Base-by-base conservation (phyloP, 371 early-diverging fungal species). In the Zychaea mexicana region DNA sequence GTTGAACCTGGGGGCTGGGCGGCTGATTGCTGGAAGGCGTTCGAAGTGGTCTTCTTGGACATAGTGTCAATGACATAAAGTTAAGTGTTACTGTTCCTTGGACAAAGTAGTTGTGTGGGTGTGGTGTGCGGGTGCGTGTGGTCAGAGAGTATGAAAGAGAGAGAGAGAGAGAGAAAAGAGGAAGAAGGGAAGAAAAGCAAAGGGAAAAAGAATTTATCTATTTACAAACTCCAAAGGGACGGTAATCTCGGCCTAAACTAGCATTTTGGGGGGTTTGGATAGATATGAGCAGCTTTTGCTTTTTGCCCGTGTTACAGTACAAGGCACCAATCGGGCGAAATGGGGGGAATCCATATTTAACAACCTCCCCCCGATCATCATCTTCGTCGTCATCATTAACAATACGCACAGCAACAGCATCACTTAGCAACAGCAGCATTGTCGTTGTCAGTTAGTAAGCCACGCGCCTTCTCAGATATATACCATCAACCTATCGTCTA, bases 1-100 rank as follows among this genome's bases (percentile, higher is more conserved):
- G 57, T n/a, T 22, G 57, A 19, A 22, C 28, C 24, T 49, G 49
- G 33, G 1, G 49, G 52, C 55, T 57, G 57, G 49, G 64, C 26
- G 57, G 64, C 57, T 60, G 66, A 47, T 45, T 66, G 60, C 57
- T 55, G 57, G 33, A 53, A 39, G 42, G 47, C 67, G 49, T 54
- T 28, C 10, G 63, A 33, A 62, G 62, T 38, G 49, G 68, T 54
- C 22, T 62, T 68, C 60, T 52, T 57, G 59, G 68, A 55, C 68
- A 68, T 68, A 45, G 32, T 68, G 64, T 53, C 66, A 56, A 66
- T 49, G 33, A 60, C 66, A 66, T 66, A 61, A 45, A 66, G 66
- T 27, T 22, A 52, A 57, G 19, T 21, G 9, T 17, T 46, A 7
- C 1, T 31, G n/a, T n/a, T n/a, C n/a, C n/a, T n/a, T n/a, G n/a